These are phyloP conservation scores for Tuber umbilicatum DNA, from an alignment of 495 filamentous ascomycete species.

Conservation along the genomic window DNA sequence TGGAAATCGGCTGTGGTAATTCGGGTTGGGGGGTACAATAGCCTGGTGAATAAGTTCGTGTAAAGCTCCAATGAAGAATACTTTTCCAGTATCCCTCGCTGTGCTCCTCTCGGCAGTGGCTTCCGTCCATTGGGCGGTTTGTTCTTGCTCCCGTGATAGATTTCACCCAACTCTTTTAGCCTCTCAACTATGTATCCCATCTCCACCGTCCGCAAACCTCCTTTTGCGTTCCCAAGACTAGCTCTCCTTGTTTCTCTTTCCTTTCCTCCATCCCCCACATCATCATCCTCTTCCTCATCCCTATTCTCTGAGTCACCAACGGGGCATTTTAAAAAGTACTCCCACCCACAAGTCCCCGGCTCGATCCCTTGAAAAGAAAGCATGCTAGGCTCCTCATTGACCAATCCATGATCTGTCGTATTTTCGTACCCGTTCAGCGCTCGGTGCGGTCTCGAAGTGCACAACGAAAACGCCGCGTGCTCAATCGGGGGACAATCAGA, in stretches of 20 bases:
- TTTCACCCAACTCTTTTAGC: conserved; percentile 37
- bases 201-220: conserved; percentile 39
- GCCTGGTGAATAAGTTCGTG: conserved; percentile 55
- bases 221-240: conserved; percentile 30
- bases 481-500: conserved; percentile 32
- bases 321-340: conserved; percentile 39
- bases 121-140: conserved; percentile 6
- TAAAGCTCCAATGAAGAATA: conserved; percentile 50
- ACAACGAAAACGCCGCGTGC: conserved; percentile 35
- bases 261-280: conserved; percentile 23
- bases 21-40: conserved; percentile 54
- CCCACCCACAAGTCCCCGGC: conserved; percentile 40
- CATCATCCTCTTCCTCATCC: conserved; percentile 28
- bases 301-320: conserved; percentile 33
- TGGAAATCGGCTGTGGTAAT: conserved; percentile 49
- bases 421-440: conserved; percentile 24
- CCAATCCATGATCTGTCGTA: conserved; percentile 16
- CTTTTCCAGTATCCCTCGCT: conserved; percentile 34
- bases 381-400: conserved; percentile 39
- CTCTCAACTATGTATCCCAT: conserved; percentile 40
- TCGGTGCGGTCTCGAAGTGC: conserved; percentile 22
- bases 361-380: conserved; percentile 35
- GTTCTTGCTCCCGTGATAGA: conserved; percentile 33
- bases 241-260: conserved; percentile 31
- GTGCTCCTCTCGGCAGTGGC: conserved; percentile 5